phyloP scores from a whole-genome alignment of 176 grass and related monocot species.

The Rhynchospora tenuis region DNA sequence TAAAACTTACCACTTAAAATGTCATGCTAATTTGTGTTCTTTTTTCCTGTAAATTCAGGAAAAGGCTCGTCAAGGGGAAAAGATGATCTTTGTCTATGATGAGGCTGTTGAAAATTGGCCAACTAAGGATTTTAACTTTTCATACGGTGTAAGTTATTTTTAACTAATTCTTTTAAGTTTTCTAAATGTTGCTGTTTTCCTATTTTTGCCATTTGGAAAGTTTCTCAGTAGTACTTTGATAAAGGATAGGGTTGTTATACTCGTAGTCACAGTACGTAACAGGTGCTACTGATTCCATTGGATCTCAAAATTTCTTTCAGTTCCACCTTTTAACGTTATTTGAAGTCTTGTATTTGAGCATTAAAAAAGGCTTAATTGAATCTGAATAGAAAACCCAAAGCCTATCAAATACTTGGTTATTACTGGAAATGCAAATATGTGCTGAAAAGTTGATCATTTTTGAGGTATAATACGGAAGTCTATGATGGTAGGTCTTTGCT shows the following conservation, averaged over 20 bases:
- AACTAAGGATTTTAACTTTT: slow-evolving; percentile 69
- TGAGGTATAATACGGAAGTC: slow-evolving; percentile 6
- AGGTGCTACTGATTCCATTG: neutral
- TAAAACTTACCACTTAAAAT: neutral
- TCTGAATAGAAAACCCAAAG: neutral
- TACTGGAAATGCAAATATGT: neutral
- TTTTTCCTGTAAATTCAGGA: slow-evolving; percentile 47
- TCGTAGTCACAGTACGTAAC: neutral
- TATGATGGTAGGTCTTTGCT: slow-evolving; percentile 2
- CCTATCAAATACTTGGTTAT: neutral
- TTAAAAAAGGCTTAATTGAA: neutral
- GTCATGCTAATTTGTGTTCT: neutral
- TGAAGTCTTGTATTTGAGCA: neutral
- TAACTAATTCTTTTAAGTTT: slow-evolving; percentile 4
- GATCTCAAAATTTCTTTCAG: slow-evolving; percentile 7
- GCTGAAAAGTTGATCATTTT: neutral
- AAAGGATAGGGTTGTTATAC: slow-evolving; percentile 2
- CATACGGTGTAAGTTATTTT: slow-evolving; percentile 64
- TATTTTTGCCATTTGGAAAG: neutral
- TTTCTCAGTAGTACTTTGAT: slow-evolving; percentile 6
- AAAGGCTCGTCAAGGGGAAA: slow-evolving; percentile 64
- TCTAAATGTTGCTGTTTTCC: slow-evolving; percentile 15
- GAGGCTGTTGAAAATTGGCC: slow-evolving; percentile 86
- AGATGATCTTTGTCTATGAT: slow-evolving; percentile 75
- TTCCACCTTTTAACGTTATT: neutral